These are phyloP conservation scores for Rhodosporidiobolus odoratus DNA, from an alignment of 768 basidiomycete species.

Conservation along the genomic window DNA sequence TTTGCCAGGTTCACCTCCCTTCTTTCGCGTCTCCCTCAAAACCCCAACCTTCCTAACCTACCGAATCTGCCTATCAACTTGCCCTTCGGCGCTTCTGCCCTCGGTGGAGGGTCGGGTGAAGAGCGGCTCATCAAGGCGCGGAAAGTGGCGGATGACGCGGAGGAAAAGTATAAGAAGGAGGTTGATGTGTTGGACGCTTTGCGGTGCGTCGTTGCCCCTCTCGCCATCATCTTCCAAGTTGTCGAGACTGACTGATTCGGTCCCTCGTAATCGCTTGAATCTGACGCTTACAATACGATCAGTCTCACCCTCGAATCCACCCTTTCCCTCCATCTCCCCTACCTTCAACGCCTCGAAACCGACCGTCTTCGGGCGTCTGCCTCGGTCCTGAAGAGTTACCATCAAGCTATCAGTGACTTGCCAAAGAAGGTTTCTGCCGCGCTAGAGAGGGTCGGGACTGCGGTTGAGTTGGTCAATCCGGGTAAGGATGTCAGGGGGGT, in stretches of 20 bases:
- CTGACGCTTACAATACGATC: neutral
- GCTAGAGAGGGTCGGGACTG: conserved; percentile 8
- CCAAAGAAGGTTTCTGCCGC: neutral
- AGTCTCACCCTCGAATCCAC: conserved; percentile 34
- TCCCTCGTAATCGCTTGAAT: too few species aligned
- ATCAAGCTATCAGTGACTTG: conserved; percentile 4
- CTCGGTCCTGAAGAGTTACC: conserved; percentile 25
- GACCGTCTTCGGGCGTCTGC: conserved; percentile 33
- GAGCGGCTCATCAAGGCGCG: conserved; percentile 5
- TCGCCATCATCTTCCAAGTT: too few species aligned
- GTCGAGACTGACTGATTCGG: too few species aligned
- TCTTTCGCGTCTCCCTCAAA: conserved; percentile 6
- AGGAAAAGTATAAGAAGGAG: conserved; percentile 22
- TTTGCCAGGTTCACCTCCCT: conserved; percentile 24
- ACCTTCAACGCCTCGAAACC: conserved; percentile 27
- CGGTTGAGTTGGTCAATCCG: conserved; percentile 20
- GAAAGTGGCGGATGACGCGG: conserved; percentile 10
- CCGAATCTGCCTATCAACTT: too few species aligned
- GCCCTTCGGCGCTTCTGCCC: conserved; percentile 16
- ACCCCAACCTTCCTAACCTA: too few species aligned
- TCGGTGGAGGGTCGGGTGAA: conserved; percentile 10
- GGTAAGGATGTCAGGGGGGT: conserved; percentile 26
- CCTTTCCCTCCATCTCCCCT: conserved; percentile 27
- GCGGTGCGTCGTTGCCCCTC: neutral
- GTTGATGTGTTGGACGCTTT: conserved; percentile 19